phyloP scores from a whole-genome alignment of 257 asterid species.

The Solanum tacnaense region DNA sequence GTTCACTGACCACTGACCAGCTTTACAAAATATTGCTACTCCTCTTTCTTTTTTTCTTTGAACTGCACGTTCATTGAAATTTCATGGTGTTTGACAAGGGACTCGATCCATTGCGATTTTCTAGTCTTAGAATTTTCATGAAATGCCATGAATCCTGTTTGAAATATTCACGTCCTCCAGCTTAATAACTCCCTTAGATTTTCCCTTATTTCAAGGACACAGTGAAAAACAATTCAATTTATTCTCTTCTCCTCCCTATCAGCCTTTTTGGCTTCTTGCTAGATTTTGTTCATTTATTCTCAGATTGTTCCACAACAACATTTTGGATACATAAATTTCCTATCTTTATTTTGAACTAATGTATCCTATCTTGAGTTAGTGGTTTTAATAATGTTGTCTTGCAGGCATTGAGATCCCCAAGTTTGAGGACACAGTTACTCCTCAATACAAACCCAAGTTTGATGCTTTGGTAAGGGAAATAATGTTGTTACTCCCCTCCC shows the following conservation, averaged over 20 bases:
- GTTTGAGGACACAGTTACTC: conserved; percentile 80
- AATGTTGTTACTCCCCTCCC: background rate
- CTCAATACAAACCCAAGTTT: conserved; percentile 76
- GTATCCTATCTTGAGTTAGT: background rate
- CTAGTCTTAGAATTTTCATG: background rate
- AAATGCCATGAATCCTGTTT: background rate
- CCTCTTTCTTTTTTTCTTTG: background rate
- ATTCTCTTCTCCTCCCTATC: background rate
- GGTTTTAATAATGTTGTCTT: conserved; percentile 7
- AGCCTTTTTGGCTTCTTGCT: background rate
- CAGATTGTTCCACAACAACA: background rate
- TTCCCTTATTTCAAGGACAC: background rate
- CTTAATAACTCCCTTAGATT: background rate
- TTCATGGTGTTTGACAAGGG: background rate
- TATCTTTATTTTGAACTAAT: background rate
- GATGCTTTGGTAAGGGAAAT: conserved; percentile 64
- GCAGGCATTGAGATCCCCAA: conserved; percentile 72
- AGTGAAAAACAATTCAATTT: background rate
- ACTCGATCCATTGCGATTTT: background rate
- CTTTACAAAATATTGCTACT: background rate
- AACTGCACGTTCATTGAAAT: background rate
- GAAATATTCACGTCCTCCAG: background rate
- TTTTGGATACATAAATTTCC: background rate
- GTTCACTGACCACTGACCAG: background rate
- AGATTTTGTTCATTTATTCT: background rate